Evolutionary conservation across 169 alveolate species (phyloP), one percentile per base, ranked within the genome.

Genomic region (Babesia divergens): DNA sequence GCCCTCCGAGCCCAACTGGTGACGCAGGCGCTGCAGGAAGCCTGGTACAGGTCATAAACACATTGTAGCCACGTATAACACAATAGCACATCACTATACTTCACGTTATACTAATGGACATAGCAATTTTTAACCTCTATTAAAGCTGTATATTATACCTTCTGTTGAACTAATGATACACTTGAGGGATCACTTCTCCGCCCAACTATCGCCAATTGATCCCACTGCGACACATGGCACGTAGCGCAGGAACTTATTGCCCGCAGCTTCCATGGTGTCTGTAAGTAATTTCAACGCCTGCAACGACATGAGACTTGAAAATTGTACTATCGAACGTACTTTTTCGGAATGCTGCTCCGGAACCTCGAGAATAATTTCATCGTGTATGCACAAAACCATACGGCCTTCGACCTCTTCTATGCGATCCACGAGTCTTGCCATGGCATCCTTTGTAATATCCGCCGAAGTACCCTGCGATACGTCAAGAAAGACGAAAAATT

Each of bases 211-310:
- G 31, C 92, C 95, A 44, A 91, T 77, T 9, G 89, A 65, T 16
- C 90, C 94, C 70, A 89, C 87, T n/a, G 93, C 95, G 59, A 71
- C 93, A 46, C 94, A 89, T 49, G 93, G 93, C 31, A 91, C 94
- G 54, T 84, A 47, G 18, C 84, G 80, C 71, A 91, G 75, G 68
- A 72, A 91, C 49, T 76, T 88, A 31, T 89, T 77, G 4, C 94
- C 95, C 8, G 94, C 87, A 42, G 83, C 80, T 59, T 85, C 92
- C 95, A 91, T 91, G 20, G 92, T 79, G 37, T 65, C 68, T 26
- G 84, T 83, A 18, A 91, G 84, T 37, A 91, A 62, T 20, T 59
- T 37, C 44, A 86, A 66, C 13, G 91, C 91, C 90, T 83, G 60
- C 31, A 49, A 0, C 14, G 0, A 24, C 7, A n/a, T 2, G 2